Conservation (phyloP, 495 filamentous ascomycete genomes). For the Penicillium steckii region DNA sequence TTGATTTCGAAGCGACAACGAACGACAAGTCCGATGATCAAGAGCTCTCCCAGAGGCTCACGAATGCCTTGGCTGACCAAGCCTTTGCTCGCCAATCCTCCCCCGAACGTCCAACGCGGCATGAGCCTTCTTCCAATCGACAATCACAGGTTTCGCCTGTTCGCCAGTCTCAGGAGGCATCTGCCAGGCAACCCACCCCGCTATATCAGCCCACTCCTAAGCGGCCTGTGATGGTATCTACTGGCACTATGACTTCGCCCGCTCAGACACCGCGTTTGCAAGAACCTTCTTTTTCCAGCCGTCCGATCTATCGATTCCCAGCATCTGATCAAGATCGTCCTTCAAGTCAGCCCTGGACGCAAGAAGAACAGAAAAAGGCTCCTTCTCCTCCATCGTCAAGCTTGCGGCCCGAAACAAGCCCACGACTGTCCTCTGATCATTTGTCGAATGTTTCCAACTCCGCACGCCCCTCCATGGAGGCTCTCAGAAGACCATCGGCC, state of each 20-base stretch:
- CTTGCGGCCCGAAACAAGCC: conserved; percentile 46
- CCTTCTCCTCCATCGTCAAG: conserved; percentile 32
- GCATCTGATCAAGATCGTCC: conserved; percentile 54
- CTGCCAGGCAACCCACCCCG: conserved; percentile 31
- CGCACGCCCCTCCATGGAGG: conserved; percentile 76
- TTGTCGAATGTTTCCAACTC: conserved; percentile 61
- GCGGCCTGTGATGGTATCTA: conserved; percentile 79
- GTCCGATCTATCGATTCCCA: conserved; percentile 64
- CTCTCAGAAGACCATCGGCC: conserved; percentile 58
- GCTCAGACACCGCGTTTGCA: conserved; percentile 56
- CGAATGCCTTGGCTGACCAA: conserved; percentile 84
- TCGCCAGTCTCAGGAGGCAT: conserved; percentile 21
- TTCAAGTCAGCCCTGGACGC: conserved; percentile 50
- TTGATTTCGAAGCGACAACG: conserved; percentile 71
- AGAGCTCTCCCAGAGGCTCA: conserved; percentile 71
- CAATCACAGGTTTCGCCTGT: conserved; percentile 30
- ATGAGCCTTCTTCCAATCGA: conserved; percentile 24
- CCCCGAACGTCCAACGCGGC: conserved; percentile 20
- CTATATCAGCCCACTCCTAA: conserved; percentile 59
- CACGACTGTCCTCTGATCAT: conserved; percentile 45
- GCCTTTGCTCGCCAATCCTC: conserved; percentile 63
- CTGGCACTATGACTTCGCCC: conserved; percentile 86
- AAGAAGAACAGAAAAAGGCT: conserved; percentile 31
- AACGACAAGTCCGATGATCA: conserved; percentile 52
- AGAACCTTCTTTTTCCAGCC: conserved; percentile 40